Conservation (phyloP, 768 basidiomycete genomes). For the Tricholoma saponaceum region DNA sequence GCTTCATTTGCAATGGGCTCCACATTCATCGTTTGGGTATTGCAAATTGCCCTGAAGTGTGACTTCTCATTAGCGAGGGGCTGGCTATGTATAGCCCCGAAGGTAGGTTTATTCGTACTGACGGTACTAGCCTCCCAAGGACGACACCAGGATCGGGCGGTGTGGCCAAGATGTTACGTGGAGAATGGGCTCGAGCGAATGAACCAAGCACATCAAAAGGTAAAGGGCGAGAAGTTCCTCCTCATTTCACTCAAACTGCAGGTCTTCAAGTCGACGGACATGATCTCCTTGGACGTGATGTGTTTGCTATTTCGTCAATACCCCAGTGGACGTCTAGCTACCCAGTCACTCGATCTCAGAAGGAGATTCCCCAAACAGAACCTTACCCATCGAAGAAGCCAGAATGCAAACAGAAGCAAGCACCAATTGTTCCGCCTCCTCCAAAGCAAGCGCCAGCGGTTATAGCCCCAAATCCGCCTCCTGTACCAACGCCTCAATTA, state of each 20-base stretch:
- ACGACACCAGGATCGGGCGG: neutral
- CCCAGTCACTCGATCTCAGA: neutral
- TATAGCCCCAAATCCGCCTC: too few species aligned
- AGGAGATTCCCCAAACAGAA: neutral
- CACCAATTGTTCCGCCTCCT: neutral
- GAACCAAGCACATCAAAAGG: neutral
- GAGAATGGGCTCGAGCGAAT: neutral
- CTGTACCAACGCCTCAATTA: too few species aligned
- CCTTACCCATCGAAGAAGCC: neutral
- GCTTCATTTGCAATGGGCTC: too few species aligned
- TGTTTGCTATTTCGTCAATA: neutral
- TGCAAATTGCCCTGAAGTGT: neutral
- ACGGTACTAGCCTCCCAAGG: neutral
- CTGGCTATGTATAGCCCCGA: neutral
- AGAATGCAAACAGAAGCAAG: neutral
- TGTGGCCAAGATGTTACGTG: neutral
- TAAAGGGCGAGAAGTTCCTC: neutral
- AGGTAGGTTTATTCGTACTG: neutral
- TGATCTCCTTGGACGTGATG: neutral
- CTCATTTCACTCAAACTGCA: neutral
- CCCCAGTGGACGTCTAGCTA: neutral
- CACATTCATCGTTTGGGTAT: neutral
- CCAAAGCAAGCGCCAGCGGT: too few species aligned
- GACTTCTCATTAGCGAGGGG: neutral
- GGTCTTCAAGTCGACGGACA: neutral